Evolutionary conservation across 768 basidiomycete species (phyloP).

Genomic region (Lyophyllum semitale): DNA sequence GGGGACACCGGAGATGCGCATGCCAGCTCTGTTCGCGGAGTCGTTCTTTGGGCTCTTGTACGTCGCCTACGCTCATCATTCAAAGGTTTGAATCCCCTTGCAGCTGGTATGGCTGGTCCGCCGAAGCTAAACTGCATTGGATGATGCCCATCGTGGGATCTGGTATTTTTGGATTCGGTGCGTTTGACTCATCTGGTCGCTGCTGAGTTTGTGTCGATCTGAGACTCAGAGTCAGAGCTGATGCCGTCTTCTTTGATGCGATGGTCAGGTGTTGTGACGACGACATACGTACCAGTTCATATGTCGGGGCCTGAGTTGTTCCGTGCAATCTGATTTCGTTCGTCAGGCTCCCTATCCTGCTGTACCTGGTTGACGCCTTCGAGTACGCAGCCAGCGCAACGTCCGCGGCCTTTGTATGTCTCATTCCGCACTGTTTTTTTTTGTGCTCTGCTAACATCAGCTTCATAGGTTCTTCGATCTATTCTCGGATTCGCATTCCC

Average conservation of each 20-base stretch:
- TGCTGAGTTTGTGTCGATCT: no score
- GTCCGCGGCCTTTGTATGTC: conserved; percentile 63
- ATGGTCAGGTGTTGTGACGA: conserved; percentile 50
- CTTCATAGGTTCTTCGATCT: conserved; percentile 44
- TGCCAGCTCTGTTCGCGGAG: conserved; percentile 71
- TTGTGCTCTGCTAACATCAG: background rate
- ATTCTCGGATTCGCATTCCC: conserved; percentile 51
- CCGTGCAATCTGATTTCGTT: background rate
- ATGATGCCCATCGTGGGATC: conserved; percentile 76
- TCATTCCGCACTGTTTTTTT: background rate
- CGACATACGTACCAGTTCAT: conserved; percentile 43
- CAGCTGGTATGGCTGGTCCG: conserved; percentile 85
- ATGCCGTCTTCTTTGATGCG: background rate
- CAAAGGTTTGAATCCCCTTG: background rate
- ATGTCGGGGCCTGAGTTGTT: background rate
- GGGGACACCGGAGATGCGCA: conserved; percentile 74
- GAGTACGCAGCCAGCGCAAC: conserved; percentile 69
- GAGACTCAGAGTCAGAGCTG: no score
- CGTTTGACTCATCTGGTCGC: conserved; percentile 3
- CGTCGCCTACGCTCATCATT: conserved; percentile 24
- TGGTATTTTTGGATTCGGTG: conserved; percentile 60
- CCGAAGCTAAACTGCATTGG: conserved; percentile 65
- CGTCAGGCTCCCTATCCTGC: conserved; percentile 62
- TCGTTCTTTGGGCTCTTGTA: conserved; percentile 73
- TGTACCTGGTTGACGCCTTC: conserved; percentile 76